Evolutionary conservation across 2,329 filamentous ascomycete species (phyloP).

Genomic region (Fusarium fujikuroi): DNA sequence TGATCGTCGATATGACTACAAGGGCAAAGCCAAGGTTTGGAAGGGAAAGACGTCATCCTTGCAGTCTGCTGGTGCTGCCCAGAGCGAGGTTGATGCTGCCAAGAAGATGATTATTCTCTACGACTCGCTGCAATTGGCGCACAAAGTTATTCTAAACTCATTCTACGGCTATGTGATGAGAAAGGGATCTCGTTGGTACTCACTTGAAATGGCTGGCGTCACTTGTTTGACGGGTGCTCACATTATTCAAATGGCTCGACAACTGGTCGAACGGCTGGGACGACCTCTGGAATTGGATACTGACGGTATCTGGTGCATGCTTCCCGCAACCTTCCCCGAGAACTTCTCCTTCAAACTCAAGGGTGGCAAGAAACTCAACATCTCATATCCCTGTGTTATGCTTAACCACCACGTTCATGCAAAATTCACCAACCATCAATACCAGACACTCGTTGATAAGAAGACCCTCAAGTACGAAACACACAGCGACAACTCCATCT

Average conservation of each 20-base stretch:
- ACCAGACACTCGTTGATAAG: conserved; percentile 86
- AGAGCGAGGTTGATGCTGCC: conserved; percentile 84
- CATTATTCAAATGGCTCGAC: conserved; percentile 96
- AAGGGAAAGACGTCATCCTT: conserved; percentile 93
- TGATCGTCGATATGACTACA: conserved; percentile 98
- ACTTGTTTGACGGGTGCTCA: conserved; percentile 95
- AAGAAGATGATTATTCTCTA: conserved; percentile 99
- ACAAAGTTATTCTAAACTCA: conserved; percentile 99
- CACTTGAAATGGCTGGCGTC: conserved; percentile 98
- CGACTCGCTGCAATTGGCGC: conserved; percentile 94
- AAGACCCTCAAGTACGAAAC: conserved; percentile 91
- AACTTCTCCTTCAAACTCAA: conserved; percentile 95
- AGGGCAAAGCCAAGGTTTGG: conserved; percentile 98
- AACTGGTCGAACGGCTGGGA: conserved; percentile 92
- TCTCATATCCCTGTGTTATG: conserved; percentile 99
- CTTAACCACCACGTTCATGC: conserved; percentile 96
- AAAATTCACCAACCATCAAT: conserved; percentile 96
- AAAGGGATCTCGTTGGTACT: conserved; percentile 99
- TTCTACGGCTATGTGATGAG: conserved; percentile 99
- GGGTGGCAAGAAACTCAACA: conserved; percentile 94
- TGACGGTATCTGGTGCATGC: conserved; percentile 99
- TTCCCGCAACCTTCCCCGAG: conserved; percentile 94
- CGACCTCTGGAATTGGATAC: conserved; percentile 94
- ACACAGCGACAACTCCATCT: conserved; percentile 98
- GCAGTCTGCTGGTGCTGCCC: conserved; percentile 81